Conservation (phyloP, 805 yeast species). For the Metschnikowia cerradonensis region DNA sequence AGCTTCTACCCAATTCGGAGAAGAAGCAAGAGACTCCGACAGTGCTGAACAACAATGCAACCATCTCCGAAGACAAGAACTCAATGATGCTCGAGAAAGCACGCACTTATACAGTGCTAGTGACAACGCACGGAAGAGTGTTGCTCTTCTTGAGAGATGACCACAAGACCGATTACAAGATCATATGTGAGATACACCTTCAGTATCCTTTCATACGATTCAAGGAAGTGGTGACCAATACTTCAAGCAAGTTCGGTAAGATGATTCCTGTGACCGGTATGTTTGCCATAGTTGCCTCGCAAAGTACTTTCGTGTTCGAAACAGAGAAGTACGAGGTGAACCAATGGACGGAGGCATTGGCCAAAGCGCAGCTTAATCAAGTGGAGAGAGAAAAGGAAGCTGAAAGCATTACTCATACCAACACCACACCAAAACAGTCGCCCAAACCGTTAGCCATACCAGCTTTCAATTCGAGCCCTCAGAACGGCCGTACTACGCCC, state of each 20-base stretch:
- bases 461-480: conserved; percentile 6
- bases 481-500: background rate
- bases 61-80: conserved; percentile 5
- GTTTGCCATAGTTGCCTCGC: conserved; percentile 57
- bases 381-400: conserved; percentile 15
- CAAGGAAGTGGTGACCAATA: conserved; percentile 51
- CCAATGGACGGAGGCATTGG: conserved; percentile 42
- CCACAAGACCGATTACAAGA: conserved; percentile 37
- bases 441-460: conserved; percentile 11
- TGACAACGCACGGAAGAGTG: conserved; percentile 63
- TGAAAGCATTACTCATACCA: background rate
- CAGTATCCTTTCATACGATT: conserved; percentile 50
- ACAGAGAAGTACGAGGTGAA: conserved; percentile 48
- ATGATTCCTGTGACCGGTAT: conserved; percentile 38
- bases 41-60: background rate
- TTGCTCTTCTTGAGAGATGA: conserved; percentile 48
- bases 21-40: conserved; percentile 13
- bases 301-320: conserved; percentile 53
- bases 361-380: conserved; percentile 21
- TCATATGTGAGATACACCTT: conserved; percentile 53
- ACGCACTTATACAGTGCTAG: conserved; percentile 47
- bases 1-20: conserved; percentile 18
- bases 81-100: conserved; percentile 29
- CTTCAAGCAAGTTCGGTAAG: conserved; percentile 27
- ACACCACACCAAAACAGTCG: conserved; percentile 5